Evolutionary conservation across 1,284 basidiomycete genomes (phyloP).

Genomic region (Apiotrichum sp.): DNA sequence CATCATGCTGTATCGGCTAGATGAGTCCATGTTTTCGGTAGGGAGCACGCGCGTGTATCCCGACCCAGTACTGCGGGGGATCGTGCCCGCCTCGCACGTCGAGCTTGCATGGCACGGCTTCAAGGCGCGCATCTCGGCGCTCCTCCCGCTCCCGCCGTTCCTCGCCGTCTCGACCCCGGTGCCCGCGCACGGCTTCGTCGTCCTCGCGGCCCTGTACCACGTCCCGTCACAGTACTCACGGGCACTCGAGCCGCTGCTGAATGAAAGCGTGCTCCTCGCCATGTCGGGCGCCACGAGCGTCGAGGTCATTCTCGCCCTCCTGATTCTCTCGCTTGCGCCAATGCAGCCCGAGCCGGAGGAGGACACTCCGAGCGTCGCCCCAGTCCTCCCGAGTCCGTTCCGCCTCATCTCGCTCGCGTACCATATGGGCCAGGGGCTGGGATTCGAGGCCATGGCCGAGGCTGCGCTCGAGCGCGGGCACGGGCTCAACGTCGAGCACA

Average conservation of each 20-base stretch:
- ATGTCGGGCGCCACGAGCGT: constrained; percentile 20
- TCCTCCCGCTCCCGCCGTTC: constrained; percentile 29
- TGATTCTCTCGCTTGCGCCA: constrained; percentile 26
- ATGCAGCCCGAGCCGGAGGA: constrained; percentile 1
- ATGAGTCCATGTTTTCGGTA: constrained; percentile 20
- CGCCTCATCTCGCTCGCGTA: constrained; percentile 28
- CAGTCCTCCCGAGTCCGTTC: constrained; percentile 11
- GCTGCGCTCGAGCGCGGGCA: constrained; percentile 1
- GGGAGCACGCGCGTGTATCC: constrained; percentile 19
- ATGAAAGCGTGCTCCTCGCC: constrained; percentile 23
- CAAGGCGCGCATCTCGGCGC: constrained; percentile 28
- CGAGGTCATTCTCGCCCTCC: constrained; percentile 27
- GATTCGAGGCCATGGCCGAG: constrained; percentile 10
- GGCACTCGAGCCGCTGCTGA: constrained; percentile 13
- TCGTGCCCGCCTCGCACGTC: constrained; percentile 17
- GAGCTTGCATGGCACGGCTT: constrained; percentile 28
- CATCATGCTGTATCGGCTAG: constrained; percentile 8
- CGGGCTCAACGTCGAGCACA: constrained; percentile 8
- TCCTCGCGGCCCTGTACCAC: constrained; percentile 25
- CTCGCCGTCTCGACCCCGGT: constrained; percentile 20
- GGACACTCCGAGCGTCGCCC: background rate
- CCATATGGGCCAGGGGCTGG: constrained; percentile 22
- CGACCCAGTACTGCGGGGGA: constrained; percentile 15
- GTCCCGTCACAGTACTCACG: constrained; percentile 8
- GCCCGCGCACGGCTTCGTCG: constrained; percentile 28